Conservation (phyloP, 192 early-diverging fungal species). For the Rhizoclosmatium sp. region DNA sequence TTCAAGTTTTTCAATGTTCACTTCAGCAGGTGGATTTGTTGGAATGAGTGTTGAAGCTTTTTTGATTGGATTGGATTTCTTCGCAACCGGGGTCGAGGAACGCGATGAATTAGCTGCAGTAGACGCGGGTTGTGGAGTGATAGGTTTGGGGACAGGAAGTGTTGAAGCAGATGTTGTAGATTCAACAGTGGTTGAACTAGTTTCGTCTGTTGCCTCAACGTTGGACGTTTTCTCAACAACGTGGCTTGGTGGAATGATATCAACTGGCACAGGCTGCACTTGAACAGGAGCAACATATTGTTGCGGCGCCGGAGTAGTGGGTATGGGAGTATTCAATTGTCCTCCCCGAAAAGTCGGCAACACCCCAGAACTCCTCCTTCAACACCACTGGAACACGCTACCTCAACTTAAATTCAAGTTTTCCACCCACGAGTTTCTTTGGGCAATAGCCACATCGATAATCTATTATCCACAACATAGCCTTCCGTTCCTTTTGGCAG, state of each 20-base stretch:
- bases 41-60: background rate
- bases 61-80: background rate
- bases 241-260: background rate
- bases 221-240: background rate
- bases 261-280: background rate
- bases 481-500: too few relatives aligned
- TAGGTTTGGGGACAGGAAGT: background rate
- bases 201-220: background rate
- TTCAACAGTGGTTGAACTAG: background rate
- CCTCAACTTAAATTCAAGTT: slow-evolving; percentile 70
- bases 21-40: background rate
- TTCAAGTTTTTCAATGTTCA: slow-evolving; percentile 38
- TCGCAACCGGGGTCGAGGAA: background rate
- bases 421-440: slow-evolving; percentile 71
- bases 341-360: slow-evolving; percentile 54
- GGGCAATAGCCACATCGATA: slow-evolving; percentile 59
- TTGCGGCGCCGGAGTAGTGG: background rate
- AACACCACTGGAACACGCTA: slow-evolving; percentile 71
- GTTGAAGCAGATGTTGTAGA: slow-evolving; percentile 7
- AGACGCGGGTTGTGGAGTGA: slow-evolving; percentile 1
- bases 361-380: slow-evolving; percentile 72
- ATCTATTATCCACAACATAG: slow-evolving; percentile 50
- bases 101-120: slow-evolving; percentile 16
- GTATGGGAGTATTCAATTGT: slow-evolving; percentile 5
- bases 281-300: background rate